phyloP scores from a whole-genome alignment of 257 asterid species.

The Solanum habrochaites region DNA sequence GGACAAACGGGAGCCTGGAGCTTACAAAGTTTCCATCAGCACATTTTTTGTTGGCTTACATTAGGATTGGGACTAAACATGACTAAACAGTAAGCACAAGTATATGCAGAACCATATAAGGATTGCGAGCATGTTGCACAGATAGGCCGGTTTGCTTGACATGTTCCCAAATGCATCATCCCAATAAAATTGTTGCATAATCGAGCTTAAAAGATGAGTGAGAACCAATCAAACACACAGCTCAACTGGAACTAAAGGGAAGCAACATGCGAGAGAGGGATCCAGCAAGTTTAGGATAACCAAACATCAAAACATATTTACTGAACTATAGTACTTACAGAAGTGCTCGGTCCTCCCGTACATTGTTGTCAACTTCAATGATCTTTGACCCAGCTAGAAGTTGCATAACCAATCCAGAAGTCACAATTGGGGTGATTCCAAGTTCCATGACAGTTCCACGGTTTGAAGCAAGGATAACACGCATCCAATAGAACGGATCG shows the following conservation, averaged over 20 bases:
- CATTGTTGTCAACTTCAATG: slow-evolving; percentile 79
- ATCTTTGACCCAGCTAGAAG: slow-evolving; percentile 76
- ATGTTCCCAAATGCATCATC: background rate
- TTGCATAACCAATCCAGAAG: slow-evolving; percentile 80
- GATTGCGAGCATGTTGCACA: background rate
- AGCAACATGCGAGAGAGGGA: background rate
- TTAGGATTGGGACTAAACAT: background rate
- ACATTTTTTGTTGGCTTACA: background rate
- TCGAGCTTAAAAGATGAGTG: background rate
- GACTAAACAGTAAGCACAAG: background rate
- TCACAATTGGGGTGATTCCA: slow-evolving; percentile 81
- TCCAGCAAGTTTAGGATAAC: background rate
- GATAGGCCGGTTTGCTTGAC: background rate
- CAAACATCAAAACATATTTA: background rate
- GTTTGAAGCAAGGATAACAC: slow-evolving; percentile 81
- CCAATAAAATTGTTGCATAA: background rate
- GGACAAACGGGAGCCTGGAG: background rate
- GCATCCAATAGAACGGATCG: slow-evolving; percentile 92
- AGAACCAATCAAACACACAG: background rate
- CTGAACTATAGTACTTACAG: slow-evolving; percentile 35
- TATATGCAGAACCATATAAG: background rate
- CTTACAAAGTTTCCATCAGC: background rate
- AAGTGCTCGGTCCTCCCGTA: slow-evolving; percentile 76
- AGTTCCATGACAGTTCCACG: slow-evolving; percentile 91
- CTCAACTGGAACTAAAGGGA: background rate